These are phyloP conservation scores for Scedosporium boydii DNA, from an alignment of 2,329 filamentous ascomycete genomes.

Conservation along the genomic window DNA sequence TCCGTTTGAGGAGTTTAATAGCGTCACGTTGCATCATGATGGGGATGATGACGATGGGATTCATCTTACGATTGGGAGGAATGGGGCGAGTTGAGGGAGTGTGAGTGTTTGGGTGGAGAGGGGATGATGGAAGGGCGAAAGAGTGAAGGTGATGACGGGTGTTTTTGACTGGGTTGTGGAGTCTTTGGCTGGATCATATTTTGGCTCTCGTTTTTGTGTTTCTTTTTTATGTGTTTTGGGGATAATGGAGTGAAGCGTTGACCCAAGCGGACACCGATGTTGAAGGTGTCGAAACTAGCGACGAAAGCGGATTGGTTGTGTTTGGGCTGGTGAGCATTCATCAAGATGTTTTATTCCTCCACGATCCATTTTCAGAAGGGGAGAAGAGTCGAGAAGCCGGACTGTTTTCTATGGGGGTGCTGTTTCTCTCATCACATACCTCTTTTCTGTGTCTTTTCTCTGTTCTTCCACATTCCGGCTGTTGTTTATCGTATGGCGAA, in stretches of 20 bases:
- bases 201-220: constrained; percentile 1
- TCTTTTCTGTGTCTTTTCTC: neutral
- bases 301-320: neutral
- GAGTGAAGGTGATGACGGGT: neutral
- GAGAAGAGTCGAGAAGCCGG: no score
- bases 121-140: neutral
- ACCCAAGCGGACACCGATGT: no score
- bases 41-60: constrained; percentile 58
- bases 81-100: neutral
- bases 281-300: no score
- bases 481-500: neutral
- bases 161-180: neutral
- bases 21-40: constrained; percentile 92
- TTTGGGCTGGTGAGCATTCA: neutral
- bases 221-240: neutral
- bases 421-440: no score
- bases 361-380: no score
- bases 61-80: neutral
- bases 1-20: constrained; percentile 98
- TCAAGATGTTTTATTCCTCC: no score
- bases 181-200: neutral
- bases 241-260: no score
- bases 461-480: neutral
- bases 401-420: no score
- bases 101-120: neutral